Conservation (phyloP, 2,329 filamentous ascomycete genomes). For the Fusarium citri region DNA sequence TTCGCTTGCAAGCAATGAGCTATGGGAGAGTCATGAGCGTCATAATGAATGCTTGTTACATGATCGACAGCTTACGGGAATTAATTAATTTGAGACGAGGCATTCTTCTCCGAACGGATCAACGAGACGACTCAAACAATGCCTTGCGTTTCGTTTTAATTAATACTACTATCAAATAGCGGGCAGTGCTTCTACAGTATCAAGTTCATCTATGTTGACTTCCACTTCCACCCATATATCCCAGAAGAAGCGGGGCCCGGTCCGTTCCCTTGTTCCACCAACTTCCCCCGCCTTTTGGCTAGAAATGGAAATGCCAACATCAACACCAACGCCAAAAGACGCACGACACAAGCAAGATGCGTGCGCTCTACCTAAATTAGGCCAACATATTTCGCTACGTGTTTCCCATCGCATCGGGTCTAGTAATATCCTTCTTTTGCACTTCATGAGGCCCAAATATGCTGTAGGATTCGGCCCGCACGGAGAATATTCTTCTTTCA, state of each 20-base stretch:
- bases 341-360: slow-evolving; percentile 3
- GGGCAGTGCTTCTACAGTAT: not conserved
- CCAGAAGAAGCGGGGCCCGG: not conserved
- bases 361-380: slow-evolving; percentile 21
- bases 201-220: not conserved
- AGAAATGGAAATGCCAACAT: slow-evolving; percentile 2
- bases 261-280: not conserved
- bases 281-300: not conserved
- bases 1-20: slow-evolving; percentile 8
- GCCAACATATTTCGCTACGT: not conserved
- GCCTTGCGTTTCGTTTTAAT: slow-evolving; percentile 13
- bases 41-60: slow-evolving; percentile 18
- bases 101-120: slow-evolving; percentile 17
- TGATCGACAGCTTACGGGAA: slow-evolving; percentile 26
- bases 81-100: slow-evolving; percentile 27
- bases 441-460: slow-evolving; percentile 8
- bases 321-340: not conserved
- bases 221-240: not conserved
- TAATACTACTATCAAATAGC: not conserved
- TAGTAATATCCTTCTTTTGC: not conserved
- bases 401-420: not conserved
- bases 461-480: slow-evolving; percentile 27
- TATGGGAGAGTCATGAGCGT: slow-evolving; percentile 1
- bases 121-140: not conserved
- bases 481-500: slow-evolving; percentile 29